Base-by-base conservation (phyloP, 805 yeast genomes). In the Brettanomyces nanus region DNA sequence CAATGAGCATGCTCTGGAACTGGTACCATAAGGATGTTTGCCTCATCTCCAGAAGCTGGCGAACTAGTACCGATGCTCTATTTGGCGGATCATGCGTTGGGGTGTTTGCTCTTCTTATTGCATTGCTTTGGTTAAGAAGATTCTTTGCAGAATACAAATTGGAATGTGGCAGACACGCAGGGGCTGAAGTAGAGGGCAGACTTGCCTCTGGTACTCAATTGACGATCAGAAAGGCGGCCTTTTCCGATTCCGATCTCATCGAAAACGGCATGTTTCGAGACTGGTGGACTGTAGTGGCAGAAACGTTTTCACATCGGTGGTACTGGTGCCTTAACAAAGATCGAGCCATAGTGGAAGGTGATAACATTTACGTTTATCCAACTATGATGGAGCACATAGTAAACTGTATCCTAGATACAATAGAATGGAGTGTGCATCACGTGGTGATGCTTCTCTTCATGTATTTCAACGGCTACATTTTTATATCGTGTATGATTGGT, bases 51-150 rank as follows among this genome's bases (percentile, higher is more conserved):
- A 15, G 15, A 1, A 35, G 37, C 18, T 47, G 51, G 51, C 42
- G 36, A 28, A 47, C 48, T 4, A 34, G 41, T 14, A 42, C 49
- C 4, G 33, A 29, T 13, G 44, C 44, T 2, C n/a, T 33, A 13
- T 47, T 46, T 37, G 51, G 39, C 11, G 51, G 51, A 26, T 42
- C 51, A 3, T 46, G 49, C 41, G 38, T 47, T 28, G 51, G 51
- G 25, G 42, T 41, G 3, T 46, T 46, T 33, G 38, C 37, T 7
- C 23, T 45, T 10, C 22, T 46, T 5, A 15, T 40, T 7, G 26
- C 39, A 9, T 35, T 44, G 18, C 35, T 37, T n/a, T 47, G 51
- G 51, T 40, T 47, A 42, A 46, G 48, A 33, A 35, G 51, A 14
- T 23, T 47, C 1, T 23, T 44, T 15, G 7, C 10, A 7, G 44